Evolutionary conservation across 106 monocot genomes (phyloP), one percentile per base, ranked within the genome.

Genomic region (Dendrobium nobile): DNA sequence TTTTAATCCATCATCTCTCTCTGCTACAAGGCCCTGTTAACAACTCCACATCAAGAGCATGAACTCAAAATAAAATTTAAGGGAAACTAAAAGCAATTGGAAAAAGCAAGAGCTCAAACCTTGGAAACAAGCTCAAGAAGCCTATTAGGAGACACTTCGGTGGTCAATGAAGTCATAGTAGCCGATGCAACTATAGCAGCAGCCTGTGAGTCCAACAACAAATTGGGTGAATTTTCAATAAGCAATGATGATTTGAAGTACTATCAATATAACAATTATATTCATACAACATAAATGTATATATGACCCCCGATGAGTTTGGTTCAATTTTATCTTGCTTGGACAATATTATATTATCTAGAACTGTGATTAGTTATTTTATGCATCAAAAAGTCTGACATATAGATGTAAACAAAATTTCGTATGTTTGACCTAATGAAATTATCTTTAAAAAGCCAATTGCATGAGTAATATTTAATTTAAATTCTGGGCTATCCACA

Each of bases 71-170:
- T 19, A 16, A 75, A 28, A 11, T 24, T 24, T 40, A 33, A 70
- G 6, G 15, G 24, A 70, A 37, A 70, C 4, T 37, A 58, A 84
- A 33, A 37, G 20, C 37, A 37, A 55, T 79, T 68, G 15, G 33
- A 70, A 70, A 9, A 70, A 70, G 13, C 2, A 70, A 73, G 73
- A 86, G 45, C 1, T 7, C 17, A 42, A 75, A 96, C 93, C 96
- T 97, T 94, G 18, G 97, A 86, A 41, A 97, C 90, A n/a, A 97
- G 92, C 59, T 92, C 87, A 55, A 92, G 80, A 67, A 97, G 92
- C 81, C 82, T 82, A 79, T 88, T 85, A 5, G 89, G 73, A 59
- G 87, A 85, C 2, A 84, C 88, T 28, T 90, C 92, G 0, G 75
- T 77, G 82, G 44, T 82, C 56, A 88, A 42, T 22, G 94, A 90